Evolutionary conservation across 2,329 filamentous ascomycete species (phyloP), one percentile per base, ranked within the genome.

Genomic region (Colletotrichum sp.): DNA sequence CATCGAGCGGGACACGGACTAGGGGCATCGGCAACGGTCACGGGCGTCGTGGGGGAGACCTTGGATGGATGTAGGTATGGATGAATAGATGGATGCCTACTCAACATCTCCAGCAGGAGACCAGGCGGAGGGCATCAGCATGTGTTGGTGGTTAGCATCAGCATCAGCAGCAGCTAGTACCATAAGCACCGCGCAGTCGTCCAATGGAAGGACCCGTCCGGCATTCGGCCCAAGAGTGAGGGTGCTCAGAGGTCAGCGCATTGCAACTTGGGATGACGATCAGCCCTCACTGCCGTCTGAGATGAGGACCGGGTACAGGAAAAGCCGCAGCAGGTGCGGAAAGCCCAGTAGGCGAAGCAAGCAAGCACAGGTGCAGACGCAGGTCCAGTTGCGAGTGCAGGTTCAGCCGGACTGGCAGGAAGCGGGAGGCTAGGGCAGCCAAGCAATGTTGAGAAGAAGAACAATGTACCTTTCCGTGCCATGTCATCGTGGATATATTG

Each of bases 291-390:
- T 15, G 32, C 32, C 56, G 56, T 75, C 73, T 67, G 73, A 61
- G 72, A 38, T 52, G 72, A 75, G 72, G 56, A 9, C 65, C 70
- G 70, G 69, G 34, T 36, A 26, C 32, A 64, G 62, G 43, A 75
- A 73, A 64, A 75, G 73, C 70, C 65, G 58, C 43, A 55, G 28
- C 43, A 65, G 30, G 30, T 21, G 28, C 18, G 30, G 28, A 30
- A 62, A 62, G 58, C 58, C n/a, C n/a, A 62, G 28, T 21, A 52
- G n/a, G 43, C 43, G 43, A 52, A 52, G 43, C 43, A 21, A 52
- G 43, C 43, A 21, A 65, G 32, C 34, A 24, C 32, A 69, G 66
- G 52, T 60, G 32, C 66, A 66, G 72, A 52, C n/a, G 43, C 43
- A 52, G 43, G 43, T 52, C 26, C 58, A 32, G 55, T 21, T 15